A percentile compares a stretch with the other conserved stretches of the same genome.
Evolutionary conservation across 768 basidiomycete genomes (phyloP).

Genomic region (Cubamyces sp.): DNA sequence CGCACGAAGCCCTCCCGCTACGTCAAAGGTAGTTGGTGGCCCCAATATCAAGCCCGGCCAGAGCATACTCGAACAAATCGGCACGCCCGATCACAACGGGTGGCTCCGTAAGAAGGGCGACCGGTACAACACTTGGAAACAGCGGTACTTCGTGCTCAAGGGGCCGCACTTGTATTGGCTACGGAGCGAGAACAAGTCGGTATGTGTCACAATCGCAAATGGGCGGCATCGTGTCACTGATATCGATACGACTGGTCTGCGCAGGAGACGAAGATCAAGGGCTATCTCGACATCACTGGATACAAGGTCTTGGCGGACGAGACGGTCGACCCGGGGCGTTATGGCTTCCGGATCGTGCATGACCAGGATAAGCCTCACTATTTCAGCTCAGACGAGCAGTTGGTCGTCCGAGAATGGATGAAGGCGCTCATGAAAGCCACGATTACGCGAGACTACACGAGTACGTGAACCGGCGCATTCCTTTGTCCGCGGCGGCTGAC

Average conservation of each 20-base stretch:
- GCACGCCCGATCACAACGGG: constrained; percentile 84
- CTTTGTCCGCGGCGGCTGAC: constrained; percentile 24
- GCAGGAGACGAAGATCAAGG: constrained; percentile 94
- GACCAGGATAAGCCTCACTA: constrained; percentile 85
- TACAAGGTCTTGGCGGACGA: constrained; percentile 95
- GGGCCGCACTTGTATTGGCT: constrained; percentile 90
- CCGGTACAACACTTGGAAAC: constrained; percentile 91
- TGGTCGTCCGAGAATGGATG: constrained; percentile 95
- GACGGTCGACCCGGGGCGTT: constrained; percentile 88
- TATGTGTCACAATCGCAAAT: constrained; percentile 31
- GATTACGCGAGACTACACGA: constrained; percentile 90
- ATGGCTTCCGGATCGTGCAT: constrained; percentile 94
- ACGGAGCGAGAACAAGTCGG: constrained; percentile 69
- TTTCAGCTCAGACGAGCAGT: constrained; percentile 91
- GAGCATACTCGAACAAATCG: constrained; percentile 89
- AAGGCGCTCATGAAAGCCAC: constrained; percentile 99
- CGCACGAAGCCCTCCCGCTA: constrained; percentile 10
- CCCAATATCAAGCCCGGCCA: constrained; percentile 47
- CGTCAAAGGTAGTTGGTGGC: constrained; percentile 9
- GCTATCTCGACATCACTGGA: constrained; percentile 89
- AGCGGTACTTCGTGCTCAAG: constrained; percentile 89
- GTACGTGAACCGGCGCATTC: constrained; percentile 46
- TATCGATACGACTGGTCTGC: constrained; percentile 7
- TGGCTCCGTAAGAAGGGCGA: constrained; percentile 98
- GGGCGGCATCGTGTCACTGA: not conserved